Base-by-base conservation (phyloP, 495 filamentous ascomycete species). In the Elaphomyces granulatus region DNA sequence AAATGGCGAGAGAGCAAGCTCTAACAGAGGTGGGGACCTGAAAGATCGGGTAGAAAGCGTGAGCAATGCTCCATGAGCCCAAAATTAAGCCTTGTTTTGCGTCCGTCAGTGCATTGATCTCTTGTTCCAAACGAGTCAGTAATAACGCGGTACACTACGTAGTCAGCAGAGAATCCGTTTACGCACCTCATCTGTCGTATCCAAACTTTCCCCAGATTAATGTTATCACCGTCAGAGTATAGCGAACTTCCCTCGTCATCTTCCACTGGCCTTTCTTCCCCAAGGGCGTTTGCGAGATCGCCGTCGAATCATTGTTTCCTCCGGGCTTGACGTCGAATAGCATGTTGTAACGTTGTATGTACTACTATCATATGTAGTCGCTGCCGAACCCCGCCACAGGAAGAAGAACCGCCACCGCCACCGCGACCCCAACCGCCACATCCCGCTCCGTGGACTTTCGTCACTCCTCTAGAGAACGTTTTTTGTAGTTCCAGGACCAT, bases 51-150 rank as follows among this genome's bases (percentile, higher is more conserved):
- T 15, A 95, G 67, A 58, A 95, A 99, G 64, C 87, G 95, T 15
- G 76, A 82, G 47, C 95, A 96, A 55, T 90, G 81, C 49, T 99
- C 92, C 90, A 99, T 96, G 38, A 99, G 67, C 40, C 90, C 94
- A 49, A 35, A 41, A 19, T 4, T 23, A 80, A 44, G 15, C 70
- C 72, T 23, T 83, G 84, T 58, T 93, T 94, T 4, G 86, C 84
- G 52, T 94, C 83, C 23, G 78, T 83, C 4, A 96, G 64, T 38
- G 83, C 80, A 51, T 87, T 80, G 53, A 96, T 99, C 54, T 95
- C 90, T 58, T 94, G 87, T 59, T 99, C 90, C n/a, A 99, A 68
- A 43, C 83, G 74, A 44, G 87, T 86, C n/a, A 99, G n/a, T n/a
- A n/a, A n/a, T 43, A 94, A 74, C 4, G 87, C 83, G 8, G 86